Percentiles rank a stretch among this genome's conserved stretches.
Evolutionary conservation across 78 protist species (phyloP).

Genomic region (Dictyostelium citrinum): DNA sequence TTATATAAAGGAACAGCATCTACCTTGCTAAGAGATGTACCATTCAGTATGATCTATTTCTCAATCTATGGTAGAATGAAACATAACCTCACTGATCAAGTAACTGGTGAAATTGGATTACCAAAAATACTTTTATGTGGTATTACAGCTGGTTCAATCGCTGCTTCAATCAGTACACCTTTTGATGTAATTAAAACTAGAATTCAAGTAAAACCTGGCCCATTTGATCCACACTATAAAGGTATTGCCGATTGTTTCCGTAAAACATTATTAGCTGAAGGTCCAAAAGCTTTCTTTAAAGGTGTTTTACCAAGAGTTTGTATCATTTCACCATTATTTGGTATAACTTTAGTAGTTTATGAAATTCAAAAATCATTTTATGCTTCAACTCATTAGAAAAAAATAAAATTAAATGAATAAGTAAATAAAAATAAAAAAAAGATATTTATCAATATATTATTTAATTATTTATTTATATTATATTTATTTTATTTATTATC

Average conservation of each 20-base stretch:
- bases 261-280: constrained; percentile 58
- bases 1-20: constrained; percentile 88
- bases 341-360: constrained; percentile 82
- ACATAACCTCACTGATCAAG: neutral
- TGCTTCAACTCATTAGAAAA: neutral
- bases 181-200: constrained; percentile 88
- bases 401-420: neutral
- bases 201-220: constrained; percentile 84
- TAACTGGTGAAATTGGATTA: constrained; percentile 33
- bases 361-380: constrained; percentile 70
- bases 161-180: constrained; percentile 81
- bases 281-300: constrained; percentile 78
- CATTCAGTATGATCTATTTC: constrained; percentile 88
- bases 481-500: neutral
- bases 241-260: constrained; percentile 82
- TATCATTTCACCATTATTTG: constrained; percentile 86
- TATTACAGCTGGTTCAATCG: constrained; percentile 79
- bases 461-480: neutral
- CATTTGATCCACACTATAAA: constrained; percentile 62
- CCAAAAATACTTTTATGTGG: constrained; percentile 49
- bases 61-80: constrained; percentile 84
- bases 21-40: constrained; percentile 85
- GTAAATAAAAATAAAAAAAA: neutral
- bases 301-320: constrained; percentile 79
- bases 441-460: neutral